Evolutionary conservation across 164 flowering plant genomes (phyloP).

Genomic region (Warburgia ugandensis): DNA sequence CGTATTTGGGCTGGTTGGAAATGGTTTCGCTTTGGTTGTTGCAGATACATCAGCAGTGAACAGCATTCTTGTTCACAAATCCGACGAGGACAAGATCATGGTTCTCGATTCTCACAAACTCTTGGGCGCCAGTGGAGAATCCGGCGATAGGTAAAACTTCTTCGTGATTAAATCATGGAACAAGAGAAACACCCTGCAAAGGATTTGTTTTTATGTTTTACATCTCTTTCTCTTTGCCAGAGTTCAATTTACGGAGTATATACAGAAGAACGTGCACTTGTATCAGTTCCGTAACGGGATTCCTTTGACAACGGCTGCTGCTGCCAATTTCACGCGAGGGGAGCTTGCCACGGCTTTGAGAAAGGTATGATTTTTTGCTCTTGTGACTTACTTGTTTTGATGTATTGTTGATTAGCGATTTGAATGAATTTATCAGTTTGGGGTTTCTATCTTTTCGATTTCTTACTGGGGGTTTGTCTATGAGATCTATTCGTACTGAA

Average conservation of each 20-base stretch:
- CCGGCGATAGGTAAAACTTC: conserved; percentile 70
- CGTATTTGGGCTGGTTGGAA: conserved; percentile 82
- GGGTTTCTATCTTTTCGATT: too few relatives aligned
- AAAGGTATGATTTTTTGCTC: conserved; percentile 37
- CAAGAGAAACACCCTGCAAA: background rate
- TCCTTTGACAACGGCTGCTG: conserved; percentile 82
- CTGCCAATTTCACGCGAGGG: conserved; percentile 94
- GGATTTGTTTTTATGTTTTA: background rate
- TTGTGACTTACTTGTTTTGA: background rate
- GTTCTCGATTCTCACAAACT: conserved; percentile 90
- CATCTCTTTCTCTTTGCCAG: conserved; percentile 20
- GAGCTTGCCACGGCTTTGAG: conserved; percentile 95
- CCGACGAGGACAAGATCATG: conserved; percentile 94
- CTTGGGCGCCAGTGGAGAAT: conserved; percentile 88
- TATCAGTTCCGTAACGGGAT: conserved; percentile 93
- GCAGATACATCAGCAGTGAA: conserved; percentile 90
- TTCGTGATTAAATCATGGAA: conserved; percentile 4
- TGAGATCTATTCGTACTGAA: too few relatives aligned
- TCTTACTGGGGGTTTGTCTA: too few relatives aligned
- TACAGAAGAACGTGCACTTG: conserved; percentile 82
- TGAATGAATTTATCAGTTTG: too few relatives aligned
- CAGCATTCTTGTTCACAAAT: conserved; percentile 88
- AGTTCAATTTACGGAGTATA: conserved; percentile 89
- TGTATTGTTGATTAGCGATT: background rate
- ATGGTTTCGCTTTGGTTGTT: conserved; percentile 71